Evolutionary conservation across 2,329 filamentous ascomycete genomes (phyloP), one percentile per base, ranked within the genome.

Genomic region (Sporothrix curviconia): DNA sequence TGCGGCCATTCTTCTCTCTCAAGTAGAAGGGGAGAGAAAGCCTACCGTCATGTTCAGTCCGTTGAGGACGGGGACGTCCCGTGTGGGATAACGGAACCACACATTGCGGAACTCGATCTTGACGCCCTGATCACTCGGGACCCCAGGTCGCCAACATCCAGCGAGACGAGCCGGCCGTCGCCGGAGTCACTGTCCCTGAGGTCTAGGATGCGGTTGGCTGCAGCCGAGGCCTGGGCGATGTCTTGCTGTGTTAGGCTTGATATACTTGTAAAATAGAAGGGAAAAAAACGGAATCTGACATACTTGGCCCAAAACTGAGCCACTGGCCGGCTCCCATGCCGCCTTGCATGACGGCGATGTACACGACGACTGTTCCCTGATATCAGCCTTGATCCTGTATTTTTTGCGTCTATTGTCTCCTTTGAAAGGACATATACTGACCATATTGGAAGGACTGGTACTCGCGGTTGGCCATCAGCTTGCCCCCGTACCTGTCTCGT

Each of bases 11-110:
- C n/a, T n/a, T n/a, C n/a, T n/a, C n/a, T n/a, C n/a, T n/a, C n/a
- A n/a, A n/a, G n/a, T n/a, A n/a, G n/a, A 2, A n/a, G 3, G 15
- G 32, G 12, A 14, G 15, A 3, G 1, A 3, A 19, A 44, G 69
- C 76, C 68, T 67, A 92, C 79, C 0, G 70, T 72, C 34, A 83
- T 70, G 66, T 83, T 78, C 17, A 87, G 70, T 0, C 85, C 85
- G 25, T 82, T 81, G 8, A 89, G 76, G 1, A 89, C 84, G n/a
- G 83, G 81, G 57, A 84, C 82, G 59, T 87, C 84, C 4, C 86
- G 76, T 1, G 84, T 86, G 2, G 85, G 85, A 63, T 89, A 89
- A 44, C 82, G 76, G 74, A 89, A 89, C 67, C 86, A 84, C 3
- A 89, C 84, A 60, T 85, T 78, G 17, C 79, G 76, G 67, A 89